These are phyloP conservation scores for Geotrichum europaeum DNA, from an alignment of 1,139 yeast genomes.

Conservation along the genomic window DNA sequence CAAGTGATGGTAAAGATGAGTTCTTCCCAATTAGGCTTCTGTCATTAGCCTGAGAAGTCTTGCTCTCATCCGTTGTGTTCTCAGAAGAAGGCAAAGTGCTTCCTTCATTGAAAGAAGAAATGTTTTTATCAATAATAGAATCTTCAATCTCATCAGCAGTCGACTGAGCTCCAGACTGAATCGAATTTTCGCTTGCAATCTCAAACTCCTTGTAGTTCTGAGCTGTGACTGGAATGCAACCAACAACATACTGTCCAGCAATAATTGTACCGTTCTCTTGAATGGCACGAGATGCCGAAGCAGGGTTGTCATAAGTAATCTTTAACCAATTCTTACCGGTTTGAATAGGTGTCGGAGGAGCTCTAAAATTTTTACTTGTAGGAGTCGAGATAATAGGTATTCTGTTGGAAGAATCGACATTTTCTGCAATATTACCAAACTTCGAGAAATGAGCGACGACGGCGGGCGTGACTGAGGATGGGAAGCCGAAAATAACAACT, in stretches of 20 bases:
- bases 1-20: constrained; percentile 19
- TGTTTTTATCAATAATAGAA: not conserved
- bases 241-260: constrained; percentile 59
- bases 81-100: not conserved
- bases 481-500: constrained; percentile 82
- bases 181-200: constrained; percentile 22
- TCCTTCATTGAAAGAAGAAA: constrained; percentile 4
- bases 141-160: constrained; percentile 7
- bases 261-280: constrained; percentile 72
- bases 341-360: constrained; percentile 50
- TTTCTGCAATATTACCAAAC: constrained; percentile 76
- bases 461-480: constrained; percentile 61
- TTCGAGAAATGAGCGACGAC: constrained; percentile 71
- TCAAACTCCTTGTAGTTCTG: constrained; percentile 23
- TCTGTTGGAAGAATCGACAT: constrained; percentile 42
- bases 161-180: constrained; percentile 7
- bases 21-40: constrained; percentile 22
- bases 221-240: constrained; percentile 63
- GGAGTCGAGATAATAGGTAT: constrained; percentile 13
- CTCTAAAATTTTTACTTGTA: constrained; percentile 9
- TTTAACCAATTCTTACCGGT: constrained; percentile 88
- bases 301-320: constrained; percentile 69
- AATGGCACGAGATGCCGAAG: constrained; percentile 75
- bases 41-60: not conserved
- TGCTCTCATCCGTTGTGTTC: not conserved